These are phyloP conservation scores for Symbiodinium natans DNA, from an alignment of 73 alveolate species.

Conservation along the genomic window DNA sequence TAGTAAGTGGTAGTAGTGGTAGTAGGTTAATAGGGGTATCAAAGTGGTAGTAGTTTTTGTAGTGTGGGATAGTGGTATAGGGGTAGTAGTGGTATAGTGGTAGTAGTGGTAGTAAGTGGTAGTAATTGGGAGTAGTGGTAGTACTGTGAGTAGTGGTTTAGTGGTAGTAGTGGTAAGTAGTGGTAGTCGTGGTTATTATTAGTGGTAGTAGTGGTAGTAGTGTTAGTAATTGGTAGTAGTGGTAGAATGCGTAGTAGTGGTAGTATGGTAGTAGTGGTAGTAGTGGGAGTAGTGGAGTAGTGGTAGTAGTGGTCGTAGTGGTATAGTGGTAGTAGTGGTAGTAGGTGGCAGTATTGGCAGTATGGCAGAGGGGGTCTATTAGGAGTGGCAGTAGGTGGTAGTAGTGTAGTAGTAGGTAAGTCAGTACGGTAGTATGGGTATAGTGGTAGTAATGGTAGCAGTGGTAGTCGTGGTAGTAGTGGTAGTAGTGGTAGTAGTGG, in stretches of 20 bases:
- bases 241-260: slow-evolving; percentile 40
- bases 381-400: no score
- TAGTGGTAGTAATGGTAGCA: slow-evolving; percentile 35
- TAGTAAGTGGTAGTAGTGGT: not conserved
- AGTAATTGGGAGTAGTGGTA: not conserved
- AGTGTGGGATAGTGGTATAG: not conserved
- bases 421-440: not conserved
- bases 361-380: no score
- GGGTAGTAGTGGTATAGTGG: not conserved
- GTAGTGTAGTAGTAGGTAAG: not conserved
- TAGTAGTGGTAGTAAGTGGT: not conserved
- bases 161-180: not conserved
- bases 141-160: not conserved
- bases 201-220: slow-evolving; percentile 37
- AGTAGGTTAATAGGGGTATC: not conserved
- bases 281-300: no score
- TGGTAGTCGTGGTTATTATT: not conserved
- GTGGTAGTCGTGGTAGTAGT: slow-evolving; percentile 53
- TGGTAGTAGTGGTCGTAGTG: no score
- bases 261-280: not conserved
- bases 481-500: slow-evolving; percentile 62
- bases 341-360: no score
- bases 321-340: no score
- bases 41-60: not conserved
- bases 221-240: slow-evolving; percentile 37